Base-by-base conservation (phyloP, 345 rosid genomes). In the Balakata baccata region DNA sequence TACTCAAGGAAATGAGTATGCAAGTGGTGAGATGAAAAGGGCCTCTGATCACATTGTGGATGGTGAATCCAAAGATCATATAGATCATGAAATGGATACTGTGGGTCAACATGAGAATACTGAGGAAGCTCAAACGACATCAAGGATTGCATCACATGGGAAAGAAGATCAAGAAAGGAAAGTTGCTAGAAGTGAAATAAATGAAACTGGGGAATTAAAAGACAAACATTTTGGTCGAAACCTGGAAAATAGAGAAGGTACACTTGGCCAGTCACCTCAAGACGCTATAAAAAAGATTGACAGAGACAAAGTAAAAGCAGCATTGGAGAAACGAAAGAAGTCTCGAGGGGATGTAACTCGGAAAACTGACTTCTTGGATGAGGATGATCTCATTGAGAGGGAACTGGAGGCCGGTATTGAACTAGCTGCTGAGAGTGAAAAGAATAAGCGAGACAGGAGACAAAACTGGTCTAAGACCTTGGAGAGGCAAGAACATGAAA, bases 381-480 rank as follows among this genome's bases (percentile, higher is more conserved):
- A 78, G 38, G 74, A 78, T 64, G 77, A 78, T 73, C 71, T 78
- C 47, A 73, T 78, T 46, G 81, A 78, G 74, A 78, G 77, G 70
- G 81, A 78, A 57, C 74, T 78, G 41, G 81, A 78, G 66, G 77
- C 75, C 23, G 80, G 80, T 4, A 64, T 78, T 43, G 81, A 73
- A 64, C 57, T 73, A 37, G 77, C 81, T 12, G 81, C 74, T 17
- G 81, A 68, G 73, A 56, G 65, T 43, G 77, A 78, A 54, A 78
- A 68, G 58, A 53, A 14, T 46, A 78, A 73, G 70, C 64, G 37
- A 5, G 81, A 72, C 3, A 73, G 74, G 51, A 73, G 74, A 73
- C 81, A 72, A 23, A 78, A 54, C 73, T 72, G 59, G 73, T 67
- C 81, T 7, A 57, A 65, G 50, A n/a, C 74, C 22, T 5, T 39